Base-by-base conservation (phyloP, 495 filamentous ascomycete species). In the Aspergillus campestris region DNA sequence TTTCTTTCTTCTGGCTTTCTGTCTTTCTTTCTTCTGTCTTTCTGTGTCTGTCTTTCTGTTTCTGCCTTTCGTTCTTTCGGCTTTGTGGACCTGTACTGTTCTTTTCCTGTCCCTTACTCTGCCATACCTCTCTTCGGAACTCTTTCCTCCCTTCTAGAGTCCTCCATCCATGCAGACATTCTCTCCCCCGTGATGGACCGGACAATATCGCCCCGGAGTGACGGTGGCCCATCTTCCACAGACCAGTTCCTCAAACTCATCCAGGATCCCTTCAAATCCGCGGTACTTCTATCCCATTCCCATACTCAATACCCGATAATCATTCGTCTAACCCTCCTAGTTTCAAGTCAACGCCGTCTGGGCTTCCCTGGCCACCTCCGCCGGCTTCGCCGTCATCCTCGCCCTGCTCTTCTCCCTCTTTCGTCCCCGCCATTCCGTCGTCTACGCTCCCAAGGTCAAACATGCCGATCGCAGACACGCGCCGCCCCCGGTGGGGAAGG, bases 371-470 rank as follows among this genome's bases (percentile, higher is more conserved):
- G 84, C 70, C 37, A 89, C 86, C 30, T 91, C 92, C n/a, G 43
- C 95, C 34, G 82, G 76, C 42, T 69, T 87, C 50, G 85, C 87
- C 18, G 45, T 79, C 49, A 53, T 82, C 47, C 82, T 95, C 50
- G 76, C 86, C 43, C 53, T 94, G 44, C 64, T 78, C 55, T 98
- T 96, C 74, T 95, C 84, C 56, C 69, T 94, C 46, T 72, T 98
- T 38, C 84, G 94, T 49, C 92, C 94, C 5, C 88, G 87, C 60
- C 89, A 97, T 58, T 81, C 78, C 34, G 72, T 88, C 52, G 89
- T 97, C 34, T 98, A 98, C 64, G 90, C 94, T 5, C 92, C 92
- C 32, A 94, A 95, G 55, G 73, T 94, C 49, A 94, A 92, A 56
- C 83, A 95, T 73, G 87, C 86, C 51, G 89, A 98, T 60, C 79